Base-by-base conservation (phyloP, 257 asterid genomes). In the Plantago elongata region DNA sequence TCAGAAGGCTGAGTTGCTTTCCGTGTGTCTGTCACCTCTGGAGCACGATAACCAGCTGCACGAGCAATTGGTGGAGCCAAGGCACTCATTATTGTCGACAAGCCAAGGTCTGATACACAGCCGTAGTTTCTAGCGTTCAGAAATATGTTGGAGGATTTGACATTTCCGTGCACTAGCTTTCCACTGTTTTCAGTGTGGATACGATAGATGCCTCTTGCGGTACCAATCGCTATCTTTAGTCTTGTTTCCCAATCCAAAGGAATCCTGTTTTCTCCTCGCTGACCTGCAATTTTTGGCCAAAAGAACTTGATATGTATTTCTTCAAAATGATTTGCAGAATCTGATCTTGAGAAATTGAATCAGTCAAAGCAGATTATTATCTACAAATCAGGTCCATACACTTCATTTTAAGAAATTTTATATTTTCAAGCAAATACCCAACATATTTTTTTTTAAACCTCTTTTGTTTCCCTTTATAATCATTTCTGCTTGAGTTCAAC, bases 21-120 rank as follows among this genome's bases (percentile, higher is more conserved):
- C 0, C 93, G 79, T 0, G 95, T 83, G 81, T 88, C 93, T 13
- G 69, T 52, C 70, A 81, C 74, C 80, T 88, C 96, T 3, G 96
- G 93, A 12, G 96, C 95, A 1, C 92, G 90, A 27, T 81, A 85
- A 15, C 95, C 96, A 22, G 91, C 73, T 15, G 95, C 85, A 14
- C 93, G 90, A 9, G 92, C 90, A 0, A 88, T 60, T 9, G 86
- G 88, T 27, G 76, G 87, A 52, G 89, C 85, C 61, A 88, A 61
- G 6, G 96, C 70, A 44, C 75, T 83, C 84, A 82, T 85, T 64
- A 85, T 60, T 3, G 90, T 52, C 37, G 95, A 75, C 13, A 85
- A 75, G 43, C 95, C 92, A 2, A 86, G 83, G 70, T 88, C 96
- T 0, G 96, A 88, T 61, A 85, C 69, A 62, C 95, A 83, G 3